These are phyloP conservation scores for Scenedesmus sp. DNA, from an alignment of 163 green algal species.

Conservation along the genomic window DNA sequence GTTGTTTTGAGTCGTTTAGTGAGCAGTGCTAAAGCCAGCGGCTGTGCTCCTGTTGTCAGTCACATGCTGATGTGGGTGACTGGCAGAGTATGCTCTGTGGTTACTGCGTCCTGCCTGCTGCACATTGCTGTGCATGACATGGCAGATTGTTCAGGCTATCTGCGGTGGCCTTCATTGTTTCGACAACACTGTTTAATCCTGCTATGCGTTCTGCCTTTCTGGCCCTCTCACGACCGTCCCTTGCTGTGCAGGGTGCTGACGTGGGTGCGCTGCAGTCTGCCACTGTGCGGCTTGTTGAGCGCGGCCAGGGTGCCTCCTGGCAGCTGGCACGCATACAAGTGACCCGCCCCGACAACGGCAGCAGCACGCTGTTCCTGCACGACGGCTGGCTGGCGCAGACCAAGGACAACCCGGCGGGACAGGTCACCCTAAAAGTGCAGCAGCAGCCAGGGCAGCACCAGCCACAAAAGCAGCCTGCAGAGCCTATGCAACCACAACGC, in stretches of 20 bases:
- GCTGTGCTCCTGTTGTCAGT: too few relatives aligned
- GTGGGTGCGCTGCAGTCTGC: not conserved
- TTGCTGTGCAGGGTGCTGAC: conserved; percentile 25
- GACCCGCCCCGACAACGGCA: not conserved
- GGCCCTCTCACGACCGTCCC: too few relatives aligned
- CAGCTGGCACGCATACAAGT: not conserved
- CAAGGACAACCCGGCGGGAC: conserved; percentile 25
- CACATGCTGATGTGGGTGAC: too few relatives aligned
- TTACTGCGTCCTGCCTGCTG: too few relatives aligned
- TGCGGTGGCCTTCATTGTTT: too few relatives aligned
- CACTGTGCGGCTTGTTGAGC: conserved; percentile 28
- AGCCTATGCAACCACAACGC: not conserved
- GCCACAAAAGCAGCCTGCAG: not conserved
- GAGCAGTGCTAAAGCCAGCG: too few relatives aligned
- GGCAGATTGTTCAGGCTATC: too few relatives aligned
- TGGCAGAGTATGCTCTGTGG: too few relatives aligned
- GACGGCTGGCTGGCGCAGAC: conserved; percentile 29
- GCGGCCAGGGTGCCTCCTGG: conserved; percentile 17
- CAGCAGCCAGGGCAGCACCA: conserved; percentile 11
- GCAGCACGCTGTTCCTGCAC: conserved; percentile 5
- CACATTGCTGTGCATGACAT: too few relatives aligned
- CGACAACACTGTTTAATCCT: too few relatives aligned
- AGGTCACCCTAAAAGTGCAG: conserved; percentile 12
- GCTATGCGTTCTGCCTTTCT: not conserved
- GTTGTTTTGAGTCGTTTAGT: too few relatives aligned